Conservation (phyloP, 2,329 filamentous ascomycete species). For the Capronia coronata region DNA sequence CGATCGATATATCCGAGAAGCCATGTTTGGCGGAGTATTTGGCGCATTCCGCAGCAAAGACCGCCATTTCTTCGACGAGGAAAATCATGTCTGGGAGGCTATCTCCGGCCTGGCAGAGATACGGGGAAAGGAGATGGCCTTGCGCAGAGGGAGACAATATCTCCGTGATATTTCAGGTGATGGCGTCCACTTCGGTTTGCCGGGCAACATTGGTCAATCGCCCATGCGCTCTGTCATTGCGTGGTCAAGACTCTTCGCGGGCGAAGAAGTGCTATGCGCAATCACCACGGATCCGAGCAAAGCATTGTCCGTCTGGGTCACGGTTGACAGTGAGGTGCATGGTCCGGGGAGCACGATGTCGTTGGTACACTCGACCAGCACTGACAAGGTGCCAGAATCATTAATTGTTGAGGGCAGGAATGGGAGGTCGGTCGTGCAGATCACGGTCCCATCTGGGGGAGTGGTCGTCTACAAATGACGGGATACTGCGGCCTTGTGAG, state of each 20-base stretch:
- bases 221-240: slow-evolving; percentile 11
- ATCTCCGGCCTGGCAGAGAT: slow-evolving; percentile 4
- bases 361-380: not conserved
- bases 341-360: not conserved
- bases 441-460: slow-evolving; percentile 5
- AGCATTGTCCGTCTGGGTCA: slow-evolving; percentile 8
- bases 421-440: slow-evolving; percentile 4
- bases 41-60: slow-evolving; percentile 14
- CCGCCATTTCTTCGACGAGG: slow-evolving; percentile 15
- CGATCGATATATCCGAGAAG: slow-evolving; percentile 14
- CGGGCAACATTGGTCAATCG: not conserved
- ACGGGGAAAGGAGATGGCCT: slow-evolving; percentile 8
- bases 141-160: slow-evolving; percentile 15
- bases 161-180: slow-evolving; percentile 15
- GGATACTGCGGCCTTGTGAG: too few relatives aligned
- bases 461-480: slow-evolving; percentile 9
- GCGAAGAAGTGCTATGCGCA: slow-evolving; percentile 12
- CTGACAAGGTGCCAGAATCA: not conserved
- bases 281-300: slow-evolving; percentile 7
- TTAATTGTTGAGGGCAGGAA: slow-evolving; percentile 3
- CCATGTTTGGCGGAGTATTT: slow-evolving; percentile 16
- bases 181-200: slow-evolving; percentile 9
- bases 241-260: slow-evolving; percentile 12
- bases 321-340: slow-evolving; percentile 10
- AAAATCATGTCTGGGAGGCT: slow-evolving; percentile 2